These are phyloP conservation scores for Vitis hybrid DNA, from an alignment of 177 flowering plant species.

Conservation along the genomic window DNA sequence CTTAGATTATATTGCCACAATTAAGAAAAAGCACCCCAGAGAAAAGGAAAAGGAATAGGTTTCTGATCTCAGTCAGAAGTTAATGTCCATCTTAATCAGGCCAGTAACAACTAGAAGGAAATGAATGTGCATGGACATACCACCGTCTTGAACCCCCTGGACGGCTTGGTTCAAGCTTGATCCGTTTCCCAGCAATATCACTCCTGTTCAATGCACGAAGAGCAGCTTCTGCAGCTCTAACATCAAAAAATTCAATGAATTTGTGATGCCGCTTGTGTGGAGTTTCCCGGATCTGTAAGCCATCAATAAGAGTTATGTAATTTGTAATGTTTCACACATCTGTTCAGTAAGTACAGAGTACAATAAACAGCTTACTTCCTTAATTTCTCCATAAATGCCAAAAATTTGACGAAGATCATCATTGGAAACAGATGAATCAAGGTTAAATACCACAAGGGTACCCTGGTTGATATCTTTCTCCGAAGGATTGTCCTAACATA, in stretches of 20 bases:
- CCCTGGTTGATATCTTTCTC: conserved; percentile 33
- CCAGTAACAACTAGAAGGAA: background rate
- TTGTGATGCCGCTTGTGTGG: conserved; percentile 23
- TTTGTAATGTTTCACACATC: background rate
- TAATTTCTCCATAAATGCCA: conserved; percentile 36
- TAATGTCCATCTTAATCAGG: background rate
- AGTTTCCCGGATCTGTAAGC: conserved; percentile 28
- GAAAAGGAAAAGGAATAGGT: background rate
- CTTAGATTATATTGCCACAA: background rate
- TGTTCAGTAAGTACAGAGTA: background rate
- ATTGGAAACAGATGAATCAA: conserved; percentile 30
- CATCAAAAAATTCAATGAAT: conserved; percentile 34
- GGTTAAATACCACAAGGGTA: conserved; percentile 28
- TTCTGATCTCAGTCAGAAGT: background rate
- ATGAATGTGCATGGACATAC: conserved; percentile 8
- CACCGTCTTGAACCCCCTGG: conserved; percentile 24
- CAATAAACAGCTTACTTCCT: conserved; percentile 22
- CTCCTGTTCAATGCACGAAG: conserved; percentile 24
- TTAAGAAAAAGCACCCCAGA: background rate
- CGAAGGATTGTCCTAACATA: conserved; percentile 26
- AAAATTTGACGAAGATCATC: conserved; percentile 31
- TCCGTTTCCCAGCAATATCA: conserved; percentile 30
- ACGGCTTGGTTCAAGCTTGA: conserved; percentile 30
- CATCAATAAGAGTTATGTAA: background rate
- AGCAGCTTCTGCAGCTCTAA: conserved; percentile 41